Conservation (phyloP, 495 filamentous ascomycete species). For the Hyaloscypha finlandica region DNA sequence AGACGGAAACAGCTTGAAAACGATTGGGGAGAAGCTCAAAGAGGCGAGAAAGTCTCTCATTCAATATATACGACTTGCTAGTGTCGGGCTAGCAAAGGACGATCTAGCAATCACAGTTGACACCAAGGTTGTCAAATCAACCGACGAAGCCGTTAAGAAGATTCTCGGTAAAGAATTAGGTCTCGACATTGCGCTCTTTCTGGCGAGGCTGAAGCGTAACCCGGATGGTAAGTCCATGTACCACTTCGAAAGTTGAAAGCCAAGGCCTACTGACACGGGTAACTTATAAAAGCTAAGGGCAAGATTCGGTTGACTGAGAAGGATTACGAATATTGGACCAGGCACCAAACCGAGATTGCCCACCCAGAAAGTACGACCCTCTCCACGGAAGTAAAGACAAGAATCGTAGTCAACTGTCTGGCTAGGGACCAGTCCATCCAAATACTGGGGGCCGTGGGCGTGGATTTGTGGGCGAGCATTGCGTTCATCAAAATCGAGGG, state of each 20-base stretch:
- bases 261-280: background rate
- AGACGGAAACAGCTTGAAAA: background rate
- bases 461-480: background rate
- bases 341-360: background rate
- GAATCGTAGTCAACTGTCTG: background rate
- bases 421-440: background rate
- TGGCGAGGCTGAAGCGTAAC: background rate
- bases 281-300: background rate
- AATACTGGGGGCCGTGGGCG: background rate
- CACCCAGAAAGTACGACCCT: background rate
- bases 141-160: background rate
- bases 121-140: background rate
- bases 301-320: conserved; percentile 1
- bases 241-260: background rate
- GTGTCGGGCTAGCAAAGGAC: background rate
- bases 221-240: background rate
- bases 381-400: background rate
- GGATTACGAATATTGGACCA: background rate
- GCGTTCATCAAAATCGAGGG: background rate
- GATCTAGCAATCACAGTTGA: background rate
- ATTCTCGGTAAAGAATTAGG: background rate
- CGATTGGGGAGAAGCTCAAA: background rate
- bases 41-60: background rate
- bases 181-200: background rate
- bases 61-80: background rate